Base-by-base conservation (phyloP, 2,329 filamentous ascomycete genomes). In the Cryphonectria japonica region DNA sequence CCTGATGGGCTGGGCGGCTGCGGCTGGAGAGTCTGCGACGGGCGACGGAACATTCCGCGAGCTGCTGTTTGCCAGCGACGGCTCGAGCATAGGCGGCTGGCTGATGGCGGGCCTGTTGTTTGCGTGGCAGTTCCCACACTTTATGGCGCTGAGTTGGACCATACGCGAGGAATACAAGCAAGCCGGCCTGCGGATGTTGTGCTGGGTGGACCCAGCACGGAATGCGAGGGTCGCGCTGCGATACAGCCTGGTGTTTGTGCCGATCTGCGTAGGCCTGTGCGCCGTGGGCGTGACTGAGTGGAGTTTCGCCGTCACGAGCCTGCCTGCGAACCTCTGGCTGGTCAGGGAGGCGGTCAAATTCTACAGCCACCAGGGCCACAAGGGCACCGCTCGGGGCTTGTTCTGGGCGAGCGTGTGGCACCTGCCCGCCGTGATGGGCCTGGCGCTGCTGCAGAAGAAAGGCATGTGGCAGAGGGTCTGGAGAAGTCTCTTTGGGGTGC, bases 371-470 rank as follows among this genome's bases (percentile, higher is more conserved):
- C 89, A 94, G 76, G 95, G 95, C 16, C 88, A 91, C 73, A 90
- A 91, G 76, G 95, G 95, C 2, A 93, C 88, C 26, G 95, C 96
- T 2, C 88, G 94, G 69, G 91, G 92, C 0, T 81, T 99, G 67
- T 99, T 99, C 81, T 99, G 96, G 96, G 95, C 96, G 1, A 97
- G 94, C 79, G 94, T 99, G 13, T 98, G 95, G 96, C 95, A 98
- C 82, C 81, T 99, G 64, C 96, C 96, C 0, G 92, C 92, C 37
- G 87, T 98, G 59, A 89, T 99, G 85, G 94, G 98, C 63, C 84
- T 98, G 72, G 95, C 94, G 2, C 91, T 98, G 81, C 88, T 92
- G 69, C 93, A 97, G 81, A 99, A 99, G 87, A 97, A 94, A 83
- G 95, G 95, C 0, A 87, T 97, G 82, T 96, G 93, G 94, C 87